Evolutionary conservation across 2,329 filamentous ascomycete genomes (phyloP).

Genomic region (Mycogone perniciosa): DNA sequence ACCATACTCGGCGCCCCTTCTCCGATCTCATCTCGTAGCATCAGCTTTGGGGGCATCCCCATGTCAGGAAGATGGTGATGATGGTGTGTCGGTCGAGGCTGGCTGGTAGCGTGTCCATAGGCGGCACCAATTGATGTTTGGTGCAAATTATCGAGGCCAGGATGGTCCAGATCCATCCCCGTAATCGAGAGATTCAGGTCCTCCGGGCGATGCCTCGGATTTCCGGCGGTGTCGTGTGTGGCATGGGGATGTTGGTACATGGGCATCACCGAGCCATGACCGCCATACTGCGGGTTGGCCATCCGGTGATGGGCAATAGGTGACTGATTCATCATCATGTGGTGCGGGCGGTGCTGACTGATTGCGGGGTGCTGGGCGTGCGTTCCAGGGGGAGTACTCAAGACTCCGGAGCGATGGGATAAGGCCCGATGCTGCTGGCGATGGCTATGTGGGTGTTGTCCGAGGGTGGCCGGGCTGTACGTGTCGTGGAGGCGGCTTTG

Average conservation of each 20-base stretch:
- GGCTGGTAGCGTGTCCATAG: conserved; percentile 41
- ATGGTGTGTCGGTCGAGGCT: conserved; percentile 59
- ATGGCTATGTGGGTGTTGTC: conserved; percentile 20
- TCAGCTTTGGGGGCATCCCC: conserved; percentile 61
- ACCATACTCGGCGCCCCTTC: conserved; percentile 75
- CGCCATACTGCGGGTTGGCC: not conserved
- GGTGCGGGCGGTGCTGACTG: conserved; percentile 37
- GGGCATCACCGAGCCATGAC: not conserved
- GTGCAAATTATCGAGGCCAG: conserved; percentile 50
- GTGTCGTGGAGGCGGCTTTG: conserved; percentile 58
- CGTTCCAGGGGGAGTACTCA: conserved; percentile 14
- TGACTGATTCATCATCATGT: conserved; percentile 40
- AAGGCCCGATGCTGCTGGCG: conserved; percentile 38
- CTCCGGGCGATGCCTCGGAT: not conserved
- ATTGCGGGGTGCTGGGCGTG: conserved; percentile 29
- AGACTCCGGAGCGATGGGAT: conserved; percentile 40
- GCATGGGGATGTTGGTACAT: conserved; percentile 1
- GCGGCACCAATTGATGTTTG: conserved; percentile 46
- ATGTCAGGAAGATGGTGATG: conserved; percentile 76
- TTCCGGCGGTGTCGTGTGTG: not conserved
- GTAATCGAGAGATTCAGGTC: not conserved
- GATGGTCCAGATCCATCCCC: conserved; percentile 42
- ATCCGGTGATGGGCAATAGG: conserved; percentile 2
- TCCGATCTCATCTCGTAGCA: conserved; percentile 50
- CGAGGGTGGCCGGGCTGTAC: conserved; percentile 45